Base-by-base conservation (phyloP, 176 grass and related monocot genomes). In the Oryza punctata region DNA sequence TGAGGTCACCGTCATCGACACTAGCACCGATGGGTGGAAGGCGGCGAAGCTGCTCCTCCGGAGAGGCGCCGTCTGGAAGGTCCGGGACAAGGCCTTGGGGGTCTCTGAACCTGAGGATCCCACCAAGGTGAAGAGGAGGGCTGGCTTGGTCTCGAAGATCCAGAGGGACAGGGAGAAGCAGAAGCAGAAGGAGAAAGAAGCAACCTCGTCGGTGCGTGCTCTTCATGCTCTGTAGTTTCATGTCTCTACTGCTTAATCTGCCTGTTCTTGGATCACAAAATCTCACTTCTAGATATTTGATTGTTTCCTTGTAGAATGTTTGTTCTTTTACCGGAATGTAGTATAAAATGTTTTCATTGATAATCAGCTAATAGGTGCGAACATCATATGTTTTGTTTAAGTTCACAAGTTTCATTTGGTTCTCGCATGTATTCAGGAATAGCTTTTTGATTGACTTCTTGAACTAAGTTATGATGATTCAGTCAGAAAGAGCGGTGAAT, bases 1-100 rank as follows among this genome's bases (percentile, higher is more conserved):
- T 0, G 93, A 99, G 52, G 89, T 95, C 54, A 99, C 96, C 12
- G 85, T 99, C 19, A 99, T 99, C 47, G 96, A 99, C 65, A 96
- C 93, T 37, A 96, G 96, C 85, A 85, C 78, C 33, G 70, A 90
- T 2, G 93, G 89, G 1, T 99, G 96, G 96, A 99, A 94, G 70
- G 81, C 85, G 0, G 79, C 82, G 35, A 99, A 99, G 85, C 40
- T 96, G 69, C 87, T 99, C 10, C 71, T 92, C 72, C 89, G 93
- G 71, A 94, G 82, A 65, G 96, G 89, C 19, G 10, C 68, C 35
- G 46, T 66, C 50, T 92, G 88, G 85, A 95, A 92, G 88, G 60
- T 91, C 6, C 44, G 72, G 8, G 85, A 88, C 57, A 88, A 81
- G 49, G 5, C 19, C 24, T 61, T 25, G 7, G 37, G 0, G 19